phyloP scores from a whole-genome alignment of 257 asterid genomes.

The Solanum gracilifrons region DNA sequence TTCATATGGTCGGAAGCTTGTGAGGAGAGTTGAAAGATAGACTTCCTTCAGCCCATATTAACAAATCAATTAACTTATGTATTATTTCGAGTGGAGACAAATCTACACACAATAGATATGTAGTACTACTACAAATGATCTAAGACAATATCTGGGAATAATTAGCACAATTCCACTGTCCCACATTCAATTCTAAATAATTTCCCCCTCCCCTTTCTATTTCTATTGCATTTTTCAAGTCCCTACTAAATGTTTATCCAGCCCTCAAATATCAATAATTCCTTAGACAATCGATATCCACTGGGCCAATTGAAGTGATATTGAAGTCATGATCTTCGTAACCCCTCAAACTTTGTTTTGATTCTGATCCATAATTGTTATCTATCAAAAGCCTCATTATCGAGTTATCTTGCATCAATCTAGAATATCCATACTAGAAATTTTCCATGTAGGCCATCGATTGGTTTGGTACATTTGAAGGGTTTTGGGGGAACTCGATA shows the following conservation, averaged over 20 bases:
- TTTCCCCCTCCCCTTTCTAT: not conserved
- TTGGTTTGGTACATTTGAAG: slow-evolving; percentile 3
- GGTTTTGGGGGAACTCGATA: not conserved
- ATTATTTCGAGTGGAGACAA: not conserved
- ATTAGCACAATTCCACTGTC: not conserved
- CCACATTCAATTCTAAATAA: not conserved
- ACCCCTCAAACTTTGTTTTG: slow-evolving; percentile 1
- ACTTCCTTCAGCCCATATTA: not conserved
- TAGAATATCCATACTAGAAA: not conserved
- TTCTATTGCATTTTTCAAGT: not conserved
- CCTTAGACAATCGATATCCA: slow-evolving; percentile 25
- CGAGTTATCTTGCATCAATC: not conserved
- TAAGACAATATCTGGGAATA: not conserved
- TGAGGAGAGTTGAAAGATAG: no score
- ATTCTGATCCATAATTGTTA: not conserved
- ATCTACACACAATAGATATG: not conserved
- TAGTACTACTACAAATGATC: not conserved
- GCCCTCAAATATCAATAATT: slow-evolving; percentile 11
- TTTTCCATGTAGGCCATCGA: not conserved
- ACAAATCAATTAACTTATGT: not conserved
- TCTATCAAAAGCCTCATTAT: slow-evolving; percentile 1
- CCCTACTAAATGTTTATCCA: not conserved
- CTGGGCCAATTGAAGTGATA: slow-evolving; percentile 13
- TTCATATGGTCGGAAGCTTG: no score
- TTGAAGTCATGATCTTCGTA: slow-evolving; percentile 11